Percentiles rank a stretch among this genome's conserved stretches.
Evolutionary conservation across 148 eudicot genomes (phyloP).

Genomic region (Tetragonia tetragonoides): DNA sequence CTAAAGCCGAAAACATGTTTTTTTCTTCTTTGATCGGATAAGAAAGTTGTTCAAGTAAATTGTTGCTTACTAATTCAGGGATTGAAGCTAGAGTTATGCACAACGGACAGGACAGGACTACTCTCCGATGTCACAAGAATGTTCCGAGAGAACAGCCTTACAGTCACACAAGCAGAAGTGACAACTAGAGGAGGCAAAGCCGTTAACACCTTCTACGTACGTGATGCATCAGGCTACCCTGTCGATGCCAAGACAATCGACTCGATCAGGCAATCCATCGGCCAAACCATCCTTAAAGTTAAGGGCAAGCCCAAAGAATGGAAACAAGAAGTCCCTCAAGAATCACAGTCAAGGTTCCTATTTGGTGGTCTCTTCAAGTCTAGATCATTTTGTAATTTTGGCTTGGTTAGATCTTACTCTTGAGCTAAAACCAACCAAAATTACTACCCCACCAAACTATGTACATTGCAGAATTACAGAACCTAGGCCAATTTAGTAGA

Average conservation of each 20-base stretch:
- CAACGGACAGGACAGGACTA: constrained; percentile 75
- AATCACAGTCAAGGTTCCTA: constrained; percentile 53
- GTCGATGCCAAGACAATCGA: constrained; percentile 84
- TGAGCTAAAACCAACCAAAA: constrained; percentile 2
- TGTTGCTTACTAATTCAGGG: constrained; percentile 44
- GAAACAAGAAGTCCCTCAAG: constrained; percentile 50
- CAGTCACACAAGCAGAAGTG: constrained; percentile 82
- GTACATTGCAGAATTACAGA: constrained; percentile 16
- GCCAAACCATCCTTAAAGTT: constrained; percentile 81
- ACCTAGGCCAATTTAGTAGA: constrained; percentile 5
- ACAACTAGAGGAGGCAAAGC: constrained; percentile 78
- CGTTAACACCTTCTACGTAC: constrained; percentile 72
- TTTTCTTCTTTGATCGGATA: not conserved
- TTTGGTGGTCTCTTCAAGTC: constrained; percentile 88
- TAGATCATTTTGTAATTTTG: constrained; percentile 79
- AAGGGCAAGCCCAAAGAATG: constrained; percentile 54
- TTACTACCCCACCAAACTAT: not conserved
- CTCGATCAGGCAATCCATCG: constrained; percentile 66
- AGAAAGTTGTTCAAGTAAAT: not conserved
- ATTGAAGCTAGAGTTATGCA: constrained; percentile 83
- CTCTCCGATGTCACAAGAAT: constrained; percentile 80
- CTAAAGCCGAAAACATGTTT: no score
- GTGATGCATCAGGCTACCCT: constrained; percentile 79
- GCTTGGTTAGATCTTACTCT: constrained; percentile 77
- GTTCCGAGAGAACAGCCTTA: constrained; percentile 84